Base-by-base conservation (phyloP, 306 rosid species). In the Clitoria ternatea region DNA sequence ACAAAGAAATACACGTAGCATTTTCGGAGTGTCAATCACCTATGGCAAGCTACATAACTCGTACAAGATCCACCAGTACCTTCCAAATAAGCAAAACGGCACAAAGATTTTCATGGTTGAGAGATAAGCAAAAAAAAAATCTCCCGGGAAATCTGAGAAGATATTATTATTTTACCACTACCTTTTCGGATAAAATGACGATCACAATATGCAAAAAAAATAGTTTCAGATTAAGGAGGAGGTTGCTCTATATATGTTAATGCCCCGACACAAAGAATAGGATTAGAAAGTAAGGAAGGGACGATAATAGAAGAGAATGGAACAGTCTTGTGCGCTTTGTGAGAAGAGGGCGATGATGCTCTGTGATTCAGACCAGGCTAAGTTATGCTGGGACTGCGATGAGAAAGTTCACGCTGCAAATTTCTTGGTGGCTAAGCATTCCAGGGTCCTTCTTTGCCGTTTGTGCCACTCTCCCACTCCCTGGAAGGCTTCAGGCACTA, bases 361-460 rank as follows among this genome's bases (percentile, higher is more conserved):
- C 24, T 90, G 96, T 7, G 91, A 90, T 11, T 84, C 96, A 0
- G 94, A 87, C 79, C 76, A 78, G 52, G 90, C 96, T 6, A 80
- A 65, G 67, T 75, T 90, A 12, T 90, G 96, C 72, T 90, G 94
- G 94, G 74, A 65, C n/a, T 90, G 96, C 71, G 96, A 90, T 15
- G 61, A 76, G 24, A 75, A 52, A 10, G 96, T 90, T 57, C 96
- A 90, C 63, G 77, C 85, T 3, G 94, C 91, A 2, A 90, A 90
- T 63, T 88, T 90, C 57, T 71, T 90, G 15, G 94, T 86, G 5
- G 84, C 84, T 0, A 90, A 82, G 37, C 96, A 87, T 53, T 66
- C 77, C 0, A 69, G 96, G 19, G 76, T 81, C 12, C 81, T 90
- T 5, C 82, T 90, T 0, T 90, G 96, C 62, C 84, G 77, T 22